Evolutionary conservation across 257 asterid genomes (phyloP).

Genomic region (Solanum virginianum): DNA sequence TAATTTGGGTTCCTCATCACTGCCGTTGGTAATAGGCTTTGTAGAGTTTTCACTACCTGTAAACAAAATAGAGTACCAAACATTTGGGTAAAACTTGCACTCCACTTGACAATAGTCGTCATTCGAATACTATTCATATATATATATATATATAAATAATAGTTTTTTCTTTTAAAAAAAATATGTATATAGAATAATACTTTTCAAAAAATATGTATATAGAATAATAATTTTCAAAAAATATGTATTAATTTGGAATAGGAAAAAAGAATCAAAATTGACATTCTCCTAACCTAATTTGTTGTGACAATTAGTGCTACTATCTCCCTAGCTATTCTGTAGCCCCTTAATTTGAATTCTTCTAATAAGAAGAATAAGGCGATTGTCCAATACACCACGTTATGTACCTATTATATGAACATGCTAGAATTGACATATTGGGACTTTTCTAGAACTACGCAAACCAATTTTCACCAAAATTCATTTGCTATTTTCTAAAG

Average conservation of each 20-base stretch:
- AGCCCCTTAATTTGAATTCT: background rate
- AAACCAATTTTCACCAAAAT: background rate
- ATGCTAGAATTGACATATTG: background rate
- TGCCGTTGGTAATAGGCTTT: constrained; percentile 3
- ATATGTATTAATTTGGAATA: background rate
- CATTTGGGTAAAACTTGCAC: background rate
- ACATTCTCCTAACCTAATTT: background rate
- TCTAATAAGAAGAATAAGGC: background rate
- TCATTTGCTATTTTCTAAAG: background rate
- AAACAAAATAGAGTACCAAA: background rate
- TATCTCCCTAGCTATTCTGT: background rate
- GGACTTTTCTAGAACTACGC: background rate
- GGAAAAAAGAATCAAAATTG: background rate
- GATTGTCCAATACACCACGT: background rate
- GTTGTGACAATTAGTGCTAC: background rate
- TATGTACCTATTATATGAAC: background rate
- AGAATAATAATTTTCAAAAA: background rate
- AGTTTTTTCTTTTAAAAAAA: too few species aligned
- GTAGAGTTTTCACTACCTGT: constrained; percentile 13
- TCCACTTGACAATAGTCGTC: background rate
- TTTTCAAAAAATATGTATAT: background rate
- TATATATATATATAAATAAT: background rate
- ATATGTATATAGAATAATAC: background rate
- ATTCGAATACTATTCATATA: background rate
- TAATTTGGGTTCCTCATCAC: background rate